phyloP scores from a whole-genome alignment of 208 protist species.

The Leptomonas seymouri region DNA sequence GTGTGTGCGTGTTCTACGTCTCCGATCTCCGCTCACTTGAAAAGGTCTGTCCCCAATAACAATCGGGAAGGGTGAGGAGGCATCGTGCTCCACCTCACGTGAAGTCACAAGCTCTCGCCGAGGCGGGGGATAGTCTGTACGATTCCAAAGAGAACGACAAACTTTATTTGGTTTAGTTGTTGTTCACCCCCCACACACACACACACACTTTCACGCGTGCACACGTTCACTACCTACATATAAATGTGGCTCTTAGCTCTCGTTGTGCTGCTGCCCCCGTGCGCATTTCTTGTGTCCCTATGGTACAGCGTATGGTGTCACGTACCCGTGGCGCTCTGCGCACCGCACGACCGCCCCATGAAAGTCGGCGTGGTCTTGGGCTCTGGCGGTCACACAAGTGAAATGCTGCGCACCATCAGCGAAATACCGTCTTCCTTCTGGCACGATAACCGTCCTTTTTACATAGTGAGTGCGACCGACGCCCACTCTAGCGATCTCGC shows the following conservation, averaged over 20 bases:
- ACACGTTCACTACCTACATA: background rate
- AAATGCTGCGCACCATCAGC: conserved; percentile 86
- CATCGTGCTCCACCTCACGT: too few species aligned
- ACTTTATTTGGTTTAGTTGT: too few species aligned
- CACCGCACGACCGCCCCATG: conserved; percentile 30
- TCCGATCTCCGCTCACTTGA: too few species aligned
- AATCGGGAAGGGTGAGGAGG: too few species aligned
- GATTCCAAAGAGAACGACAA: background rate
- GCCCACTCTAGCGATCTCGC: conserved; percentile 62
- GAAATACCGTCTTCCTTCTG: conserved; percentile 46
- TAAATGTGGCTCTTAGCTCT: conserved; percentile 25
- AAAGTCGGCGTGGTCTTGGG: conserved; percentile 85
- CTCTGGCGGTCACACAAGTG: conserved; percentile 92
- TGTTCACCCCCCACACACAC: background rate
- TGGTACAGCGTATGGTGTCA: conserved; percentile 18
- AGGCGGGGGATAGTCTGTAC: background rate
- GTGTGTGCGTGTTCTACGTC: too few species aligned
- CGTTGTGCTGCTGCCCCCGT: background rate
- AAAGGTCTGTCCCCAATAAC: too few species aligned
- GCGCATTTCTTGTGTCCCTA: conserved; percentile 17
- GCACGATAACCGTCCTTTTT: conserved; percentile 50
- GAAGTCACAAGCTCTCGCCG: too few species aligned
- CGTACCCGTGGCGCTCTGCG: conserved; percentile 25
- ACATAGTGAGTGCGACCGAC: conserved; percentile 83
- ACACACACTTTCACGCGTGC: background rate